A percentile compares a stretch with the other conserved stretches of the same genome.
phyloP scores from a whole-genome alignment of 805 yeast species.

The Lachancea fermentati region DNA sequence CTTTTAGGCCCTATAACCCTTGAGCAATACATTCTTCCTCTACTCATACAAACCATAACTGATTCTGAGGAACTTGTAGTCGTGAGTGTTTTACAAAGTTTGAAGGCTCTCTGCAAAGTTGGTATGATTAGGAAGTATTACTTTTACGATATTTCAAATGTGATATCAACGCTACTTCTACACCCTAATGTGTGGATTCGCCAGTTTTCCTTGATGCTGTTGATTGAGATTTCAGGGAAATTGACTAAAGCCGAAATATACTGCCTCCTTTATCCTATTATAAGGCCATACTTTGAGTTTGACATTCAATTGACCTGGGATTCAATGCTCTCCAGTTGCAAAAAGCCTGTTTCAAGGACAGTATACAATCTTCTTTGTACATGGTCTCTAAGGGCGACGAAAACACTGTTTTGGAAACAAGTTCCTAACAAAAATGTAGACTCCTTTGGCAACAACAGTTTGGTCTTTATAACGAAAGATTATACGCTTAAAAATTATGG shows the following conservation, averaged over 20 bases:
- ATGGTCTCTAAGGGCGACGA: slow-evolving; percentile 66
- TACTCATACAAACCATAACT: slow-evolving; percentile 72
- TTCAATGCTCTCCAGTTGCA: slow-evolving; percentile 58
- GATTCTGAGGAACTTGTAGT: slow-evolving; percentile 84
- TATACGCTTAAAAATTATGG: slow-evolving; percentile 27
- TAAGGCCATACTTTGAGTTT: slow-evolving; percentile 69
- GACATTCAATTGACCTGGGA: slow-evolving; percentile 71
- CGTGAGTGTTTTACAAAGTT: slow-evolving; percentile 55
- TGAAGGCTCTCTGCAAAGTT: slow-evolving; percentile 49
- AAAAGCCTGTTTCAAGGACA: slow-evolving; percentile 59
- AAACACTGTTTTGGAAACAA: slow-evolving; percentile 78
- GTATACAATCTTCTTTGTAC: slow-evolving; percentile 56
- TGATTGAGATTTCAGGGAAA: slow-evolving; percentile 56
- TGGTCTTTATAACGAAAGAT: slow-evolving; percentile 25
- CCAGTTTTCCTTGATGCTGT: slow-evolving; percentile 55
- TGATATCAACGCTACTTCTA: slow-evolving; percentile 51
- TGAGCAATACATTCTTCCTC: slow-evolving; percentile 83
- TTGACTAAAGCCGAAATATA: slow-evolving; percentile 72
- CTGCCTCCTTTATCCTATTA: slow-evolving; percentile 76
- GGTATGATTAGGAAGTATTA: slow-evolving; percentile 49
- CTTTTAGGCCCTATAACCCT: slow-evolving; percentile 76
- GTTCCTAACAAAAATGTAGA: slow-evolving; percentile 34
- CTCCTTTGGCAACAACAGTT: slow-evolving; percentile 40
- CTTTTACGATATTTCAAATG: slow-evolving; percentile 49
- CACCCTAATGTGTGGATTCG: slow-evolving; percentile 89